Base-by-base conservation (phyloP, 441 rosid genomes). In the Omphalea diandra region DNA sequence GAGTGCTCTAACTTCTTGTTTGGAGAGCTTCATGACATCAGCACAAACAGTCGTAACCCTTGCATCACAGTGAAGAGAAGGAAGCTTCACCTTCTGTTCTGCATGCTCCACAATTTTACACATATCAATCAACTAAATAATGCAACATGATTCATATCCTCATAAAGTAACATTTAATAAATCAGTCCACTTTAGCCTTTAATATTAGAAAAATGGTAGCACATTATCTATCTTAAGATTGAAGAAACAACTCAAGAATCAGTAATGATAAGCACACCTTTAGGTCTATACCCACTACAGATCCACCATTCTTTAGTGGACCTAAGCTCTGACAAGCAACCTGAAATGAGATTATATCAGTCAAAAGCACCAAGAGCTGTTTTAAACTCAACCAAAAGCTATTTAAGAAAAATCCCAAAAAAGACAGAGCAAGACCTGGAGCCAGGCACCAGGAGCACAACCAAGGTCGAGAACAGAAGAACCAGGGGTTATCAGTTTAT, bases 371-470 rank as follows among this genome's bases (percentile, higher is more conserved):
- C 58, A 40, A 38, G 24, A 22, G 12, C 63, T 46, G 8, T 47
- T 5, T 5, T 18, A n/a, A 47, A 47, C 17, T 18, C n/a, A 49
- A 63, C 33, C 4, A 60, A 66, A 49, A n/a, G 5, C 65, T 15
- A 54, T 9, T 29, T 4, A 22, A 41, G 49, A 18, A 1, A 71
- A 53, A 74, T 15, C 65, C 41, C 35, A 66, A 46, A 18, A 29
- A 67, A 57, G 36, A 41, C 3, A 67, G 36, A 31, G 6, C 17
- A 7, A 9, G 20, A 94, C 97, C 94, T 94, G 98, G 71, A 94
- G 99, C 99, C 99, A 94, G 66, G 99, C 98, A 81, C 98, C 99
- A 55, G 98, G 98, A 57, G 99, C 99, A 61, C 98, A 94, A 26
- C 99, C 97, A 46, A 94, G 89, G 80, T 92, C 99, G 61, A 94